These are phyloP conservation scores for Arabis hirsuta DNA, from an alignment of 345 rosid genomes.

Conservation along the genomic window DNA sequence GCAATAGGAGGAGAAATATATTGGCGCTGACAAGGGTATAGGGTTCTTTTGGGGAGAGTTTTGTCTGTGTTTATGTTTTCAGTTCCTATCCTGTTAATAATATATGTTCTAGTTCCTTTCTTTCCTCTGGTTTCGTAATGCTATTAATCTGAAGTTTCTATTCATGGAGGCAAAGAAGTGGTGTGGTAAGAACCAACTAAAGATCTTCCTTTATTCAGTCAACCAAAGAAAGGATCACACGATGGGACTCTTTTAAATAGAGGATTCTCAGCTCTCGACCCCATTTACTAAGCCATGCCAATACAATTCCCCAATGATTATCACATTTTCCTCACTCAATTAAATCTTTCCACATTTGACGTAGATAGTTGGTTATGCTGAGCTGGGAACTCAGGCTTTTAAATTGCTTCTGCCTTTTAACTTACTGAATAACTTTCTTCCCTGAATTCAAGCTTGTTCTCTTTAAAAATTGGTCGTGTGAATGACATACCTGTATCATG, in stretches of 20 bases:
- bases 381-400: conserved; percentile 20
- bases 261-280: conserved; percentile 22
- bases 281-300: conserved; percentile 10
- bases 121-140: background rate
- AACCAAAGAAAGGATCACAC: conserved; percentile 8
- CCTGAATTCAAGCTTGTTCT: conserved; percentile 8
- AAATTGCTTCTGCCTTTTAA: conserved; percentile 17
- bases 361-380: conserved; percentile 3
- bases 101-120: conserved; percentile 7
- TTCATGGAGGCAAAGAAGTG: conserved; percentile 12
- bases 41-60: conserved; percentile 17
- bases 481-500: conserved; percentile 29
- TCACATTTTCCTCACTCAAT: conserved; percentile 7
- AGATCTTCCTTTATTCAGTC: conserved; percentile 12
- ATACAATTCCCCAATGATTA: conserved; percentile 3
- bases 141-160: conserved; percentile 11
- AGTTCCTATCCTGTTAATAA: conserved; percentile 4
- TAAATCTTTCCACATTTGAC: conserved; percentile 16
- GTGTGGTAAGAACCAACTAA: conserved; percentile 28
- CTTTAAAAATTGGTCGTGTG: conserved; percentile 11
- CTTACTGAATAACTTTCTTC: conserved; percentile 27
- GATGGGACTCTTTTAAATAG: conserved; percentile 9
- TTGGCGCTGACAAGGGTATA: conserved; percentile 22
- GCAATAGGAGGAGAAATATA: conserved; percentile 13
- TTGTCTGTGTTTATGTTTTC: conserved; percentile 22